A percentile compares a stretch with the other conserved stretches of the same genome.
These are phyloP conservation scores for Metarhizium anisopliae DNA, from an alignment of 2,329 filamentous ascomycete species.

Conservation along the genomic window DNA sequence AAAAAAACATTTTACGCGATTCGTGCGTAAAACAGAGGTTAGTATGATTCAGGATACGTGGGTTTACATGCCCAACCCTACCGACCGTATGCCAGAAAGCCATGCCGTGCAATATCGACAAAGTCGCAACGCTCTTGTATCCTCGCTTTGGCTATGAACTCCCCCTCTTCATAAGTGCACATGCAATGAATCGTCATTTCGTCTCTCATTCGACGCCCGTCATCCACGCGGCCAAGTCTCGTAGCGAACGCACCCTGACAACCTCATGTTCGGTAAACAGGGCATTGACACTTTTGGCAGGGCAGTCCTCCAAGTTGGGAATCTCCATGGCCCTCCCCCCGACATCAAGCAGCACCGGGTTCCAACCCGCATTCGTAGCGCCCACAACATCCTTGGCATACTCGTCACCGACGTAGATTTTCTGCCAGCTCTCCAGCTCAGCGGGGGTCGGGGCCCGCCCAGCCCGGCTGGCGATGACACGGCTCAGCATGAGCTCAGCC, in stretches of 20 bases:
- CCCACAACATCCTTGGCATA: constrained; percentile 40
- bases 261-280: constrained; percentile 7
- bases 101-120: too few relatives aligned
- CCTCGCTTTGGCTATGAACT: too few relatives aligned
- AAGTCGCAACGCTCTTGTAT: too few relatives aligned
- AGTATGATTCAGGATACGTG: too few relatives aligned
- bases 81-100: too few relatives aligned
- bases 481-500: constrained; percentile 34
- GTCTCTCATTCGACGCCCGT: neutral
- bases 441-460: constrained; percentile 6
- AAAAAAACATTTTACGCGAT: too few relatives aligned
- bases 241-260: constrained; percentile 11
- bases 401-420: constrained; percentile 47
- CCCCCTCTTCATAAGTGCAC: neutral
- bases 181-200: neutral
- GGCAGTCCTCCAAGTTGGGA: constrained; percentile 6
- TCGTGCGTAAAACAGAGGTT: too few relatives aligned
- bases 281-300: constrained; percentile 3
- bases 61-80: too few relatives aligned
- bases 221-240: constrained; percentile 7
- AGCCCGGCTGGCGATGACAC: constrained; percentile 16
- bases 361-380: constrained; percentile 23
- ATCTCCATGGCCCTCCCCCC: constrained; percentile 2
- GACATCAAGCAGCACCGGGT: constrained; percentile 13
- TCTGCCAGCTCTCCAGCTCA: constrained; percentile 22